Evolutionary conservation across 179 eudicot genomes (phyloP).

Genomic region (Drosera spatulata): DNA sequence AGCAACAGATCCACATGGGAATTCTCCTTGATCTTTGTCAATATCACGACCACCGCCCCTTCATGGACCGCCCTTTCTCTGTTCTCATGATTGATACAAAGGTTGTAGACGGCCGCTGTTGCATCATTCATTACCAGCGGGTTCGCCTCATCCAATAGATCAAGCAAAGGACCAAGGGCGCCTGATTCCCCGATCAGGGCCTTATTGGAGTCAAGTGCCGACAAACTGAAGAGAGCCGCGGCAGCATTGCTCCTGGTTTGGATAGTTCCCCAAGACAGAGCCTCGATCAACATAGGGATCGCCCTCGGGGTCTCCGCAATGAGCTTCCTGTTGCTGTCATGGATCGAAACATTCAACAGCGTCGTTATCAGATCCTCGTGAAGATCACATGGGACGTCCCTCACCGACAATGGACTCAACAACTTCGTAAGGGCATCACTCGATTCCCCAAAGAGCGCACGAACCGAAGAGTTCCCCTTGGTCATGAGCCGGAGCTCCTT

Average conservation of each 20-base stretch:
- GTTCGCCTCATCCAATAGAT: slow-evolving; percentile 36
- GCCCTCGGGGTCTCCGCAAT: slow-evolving; percentile 71
- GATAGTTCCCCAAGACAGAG: slow-evolving; percentile 46
- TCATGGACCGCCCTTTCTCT: slow-evolving; percentile 55
- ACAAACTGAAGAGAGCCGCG: slow-evolving; percentile 82
- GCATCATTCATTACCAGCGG: slow-evolving; percentile 67
- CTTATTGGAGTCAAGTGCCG: slow-evolving; percentile 82
- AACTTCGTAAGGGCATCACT: slow-evolving; percentile 34
- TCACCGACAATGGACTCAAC: slow-evolving; percentile 38
- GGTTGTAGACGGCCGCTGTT: slow-evolving; percentile 70
- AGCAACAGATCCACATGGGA: slow-evolving; percentile 60
- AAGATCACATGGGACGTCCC: slow-evolving; percentile 29
- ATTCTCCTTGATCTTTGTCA: slow-evolving; percentile 38
- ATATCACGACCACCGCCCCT: slow-evolving; percentile 63
- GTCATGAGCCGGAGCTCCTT: slow-evolving; percentile 64
- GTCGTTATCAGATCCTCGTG: slow-evolving; percentile 83
- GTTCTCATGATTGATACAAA: slow-evolving; percentile 71
- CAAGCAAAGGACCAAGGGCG: slow-evolving; percentile 16
- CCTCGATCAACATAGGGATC: slow-evolving; percentile 47
- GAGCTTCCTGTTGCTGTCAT: slow-evolving; percentile 80
- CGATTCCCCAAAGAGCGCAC: slow-evolving; percentile 68
- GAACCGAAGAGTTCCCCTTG: slow-evolving; percentile 52
- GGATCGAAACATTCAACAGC: slow-evolving; percentile 70
- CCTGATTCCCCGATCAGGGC: slow-evolving; percentile 58
- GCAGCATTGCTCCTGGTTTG: slow-evolving; percentile 81